These are phyloP conservation scores for Stachybotrys chlorohalonatus DNA, from an alignment of 2,329 filamentous ascomycete genomes.

Conservation along the genomic window DNA sequence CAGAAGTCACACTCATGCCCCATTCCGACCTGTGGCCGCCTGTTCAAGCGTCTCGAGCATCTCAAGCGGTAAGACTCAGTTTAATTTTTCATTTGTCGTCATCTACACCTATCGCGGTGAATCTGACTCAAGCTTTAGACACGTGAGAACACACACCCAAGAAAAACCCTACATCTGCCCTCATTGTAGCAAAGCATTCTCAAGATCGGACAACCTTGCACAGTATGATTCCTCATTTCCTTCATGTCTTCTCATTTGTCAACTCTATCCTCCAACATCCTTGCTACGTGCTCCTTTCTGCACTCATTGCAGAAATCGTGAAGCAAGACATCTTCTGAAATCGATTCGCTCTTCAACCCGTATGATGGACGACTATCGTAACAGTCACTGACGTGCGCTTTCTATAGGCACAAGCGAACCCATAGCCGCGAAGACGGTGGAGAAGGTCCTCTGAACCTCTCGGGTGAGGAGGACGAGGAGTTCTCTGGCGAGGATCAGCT, in stretches of 20 bases:
- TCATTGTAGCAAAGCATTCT: conserved; percentile 98
- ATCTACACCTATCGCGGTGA: neutral
- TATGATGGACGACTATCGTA: conserved; percentile 7
- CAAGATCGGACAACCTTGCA: conserved; percentile 95
- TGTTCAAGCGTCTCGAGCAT: conserved; percentile 99
- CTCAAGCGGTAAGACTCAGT: conserved; percentile 79
- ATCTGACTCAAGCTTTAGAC: conserved; percentile 46
- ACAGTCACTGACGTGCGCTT: conserved; percentile 5
- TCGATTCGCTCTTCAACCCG: neutral
- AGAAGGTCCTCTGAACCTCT: conserved; percentile 50
- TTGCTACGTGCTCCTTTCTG: neutral
- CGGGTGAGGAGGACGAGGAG: conserved; percentile 81
- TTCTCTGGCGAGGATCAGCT: conserved; percentile 76
- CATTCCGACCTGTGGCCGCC: conserved; percentile 92
- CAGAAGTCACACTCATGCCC: conserved; percentile 98
- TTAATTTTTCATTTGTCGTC: conserved; percentile 28
- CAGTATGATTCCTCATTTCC: conserved; percentile 58
- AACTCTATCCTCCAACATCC: neutral
- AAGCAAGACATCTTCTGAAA: neutral
- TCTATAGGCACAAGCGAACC: conserved; percentile 70
- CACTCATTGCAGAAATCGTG: neutral
- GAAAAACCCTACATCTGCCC: conserved; percentile 97
- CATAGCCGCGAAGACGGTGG: conserved; percentile 56
- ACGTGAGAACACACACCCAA: conserved; percentile 98
- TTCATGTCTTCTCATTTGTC: conserved; percentile 21